These are phyloP conservation scores for Penicillium crystallinum DNA, from an alignment of 495 filamentous ascomycete species.

Conservation along the genomic window DNA sequence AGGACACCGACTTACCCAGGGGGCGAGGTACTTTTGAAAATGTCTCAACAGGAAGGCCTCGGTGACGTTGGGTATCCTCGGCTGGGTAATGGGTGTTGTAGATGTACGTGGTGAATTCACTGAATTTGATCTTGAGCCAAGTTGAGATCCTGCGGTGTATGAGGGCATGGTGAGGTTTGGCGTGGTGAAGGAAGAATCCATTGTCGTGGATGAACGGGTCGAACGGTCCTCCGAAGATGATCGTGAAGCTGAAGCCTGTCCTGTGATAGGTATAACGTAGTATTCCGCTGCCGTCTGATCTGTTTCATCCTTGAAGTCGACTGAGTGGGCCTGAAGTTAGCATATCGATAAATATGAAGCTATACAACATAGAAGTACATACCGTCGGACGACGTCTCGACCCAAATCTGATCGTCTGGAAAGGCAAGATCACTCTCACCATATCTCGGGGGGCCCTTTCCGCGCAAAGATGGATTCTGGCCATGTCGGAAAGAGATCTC, in stretches of 20 bases:
- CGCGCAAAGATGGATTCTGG: constrained; percentile 39
- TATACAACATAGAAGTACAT: constrained; percentile 2
- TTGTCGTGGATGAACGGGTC: constrained; percentile 23
- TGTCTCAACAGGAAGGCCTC: constrained; percentile 40
- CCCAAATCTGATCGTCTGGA: constrained; percentile 38
- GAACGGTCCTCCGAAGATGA: constrained; percentile 26
- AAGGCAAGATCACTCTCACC: constrained; percentile 40
- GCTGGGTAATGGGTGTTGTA: constrained; percentile 16
- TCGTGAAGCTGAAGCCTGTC: constrained; percentile 15
- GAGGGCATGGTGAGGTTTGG: constrained; percentile 10
- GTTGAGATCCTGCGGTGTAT: constrained; percentile 13
- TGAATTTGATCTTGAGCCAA: constrained; percentile 16
- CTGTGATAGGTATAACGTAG: constrained; percentile 25
- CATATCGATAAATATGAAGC: not conserved
- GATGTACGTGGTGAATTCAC: constrained; percentile 16
- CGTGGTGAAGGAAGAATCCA: constrained; percentile 18
- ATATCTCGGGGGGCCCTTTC: constrained; percentile 39
- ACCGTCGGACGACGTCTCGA: constrained; percentile 31
- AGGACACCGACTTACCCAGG: constrained; percentile 25
- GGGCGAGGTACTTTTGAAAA: constrained; percentile 34
- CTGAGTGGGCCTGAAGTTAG: constrained; percentile 14
- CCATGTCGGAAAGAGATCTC: constrained; percentile 43
- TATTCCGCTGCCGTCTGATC: constrained; percentile 40
- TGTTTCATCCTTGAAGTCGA: constrained; percentile 41
- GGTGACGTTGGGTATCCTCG: constrained; percentile 29